phyloP scores from a whole-genome alignment of 345 rosid species.

The Eucalyptus sp. region DNA sequence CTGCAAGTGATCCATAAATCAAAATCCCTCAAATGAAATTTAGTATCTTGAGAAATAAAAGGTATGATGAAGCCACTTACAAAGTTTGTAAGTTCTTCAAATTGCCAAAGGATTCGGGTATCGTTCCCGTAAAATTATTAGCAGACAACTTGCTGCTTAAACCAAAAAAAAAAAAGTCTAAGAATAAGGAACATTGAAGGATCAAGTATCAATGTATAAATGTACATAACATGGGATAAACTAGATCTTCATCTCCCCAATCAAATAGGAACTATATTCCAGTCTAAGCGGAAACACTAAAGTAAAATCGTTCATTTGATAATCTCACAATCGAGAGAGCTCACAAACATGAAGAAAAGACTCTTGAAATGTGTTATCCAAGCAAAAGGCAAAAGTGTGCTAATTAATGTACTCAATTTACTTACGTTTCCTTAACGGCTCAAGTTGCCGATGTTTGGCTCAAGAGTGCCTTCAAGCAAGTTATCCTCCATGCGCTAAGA shows the following conservation, averaged over 20 bases:
- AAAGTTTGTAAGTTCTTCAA: conserved; percentile 56
- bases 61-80: conserved; percentile 27
- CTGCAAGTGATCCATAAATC: conserved; percentile 10
- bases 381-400: not conserved
- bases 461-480: conserved; percentile 41
- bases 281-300: not conserved
- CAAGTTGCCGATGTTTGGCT: conserved; percentile 49
- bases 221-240: not conserved
- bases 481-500: conserved; percentile 55
- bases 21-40: not conserved
- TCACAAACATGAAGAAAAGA: not conserved
- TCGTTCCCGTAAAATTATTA: conserved; percentile 51
- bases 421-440: conserved; percentile 7
- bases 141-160: conserved; percentile 40
- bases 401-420: not conserved
- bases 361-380: not conserved
- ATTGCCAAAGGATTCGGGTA: conserved; percentile 56
- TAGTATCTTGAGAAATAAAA: not conserved
- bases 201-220: not conserved
- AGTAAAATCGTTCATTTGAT: not conserved
- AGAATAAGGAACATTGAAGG: too few species aligned
- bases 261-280: not conserved
- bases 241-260: too few species aligned
- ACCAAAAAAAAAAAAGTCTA: too few species aligned
- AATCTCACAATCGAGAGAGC: not conserved